Evolutionary conservation across 805 yeast genomes (phyloP).

Genomic region (Clavispora fructus): DNA sequence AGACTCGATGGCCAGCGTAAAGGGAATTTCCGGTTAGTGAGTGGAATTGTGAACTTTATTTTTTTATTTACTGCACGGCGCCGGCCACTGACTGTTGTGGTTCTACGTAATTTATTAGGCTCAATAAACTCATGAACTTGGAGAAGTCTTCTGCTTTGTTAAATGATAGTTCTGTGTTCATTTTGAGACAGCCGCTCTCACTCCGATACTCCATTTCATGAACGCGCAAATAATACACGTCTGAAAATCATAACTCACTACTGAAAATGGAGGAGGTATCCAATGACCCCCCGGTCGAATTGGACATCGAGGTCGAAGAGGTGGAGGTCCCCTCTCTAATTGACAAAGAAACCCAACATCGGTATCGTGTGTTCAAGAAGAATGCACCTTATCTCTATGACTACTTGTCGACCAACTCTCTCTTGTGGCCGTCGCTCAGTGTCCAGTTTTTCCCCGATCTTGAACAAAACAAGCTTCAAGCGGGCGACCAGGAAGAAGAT

Average conservation of each 20-base stretch:
- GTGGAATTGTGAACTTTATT: not conserved
- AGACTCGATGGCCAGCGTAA: slow-evolving; percentile 10
- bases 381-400: slow-evolving; percentile 54
- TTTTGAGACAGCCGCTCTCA: not conserved
- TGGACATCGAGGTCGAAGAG: not conserved
- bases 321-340: slow-evolving; percentile 9
- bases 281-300: not conserved
- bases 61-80: not conserved
- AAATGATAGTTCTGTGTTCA: too few species aligned
- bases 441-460: slow-evolving; percentile 62
- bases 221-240: slow-evolving; percentile 1
- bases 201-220: not conserved
- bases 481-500: not conserved
- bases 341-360: slow-evolving; percentile 26
- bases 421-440: slow-evolving; percentile 62
- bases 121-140: too few species aligned
- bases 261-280: not conserved
- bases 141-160: too few species aligned
- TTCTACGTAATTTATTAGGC: too few species aligned
- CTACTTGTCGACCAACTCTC: slow-evolving; percentile 44
- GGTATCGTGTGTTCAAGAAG: slow-evolving; percentile 58
- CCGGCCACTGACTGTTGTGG: too few species aligned
- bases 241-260: not conserved
- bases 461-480: slow-evolving; percentile 1
- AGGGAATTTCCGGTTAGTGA: slow-evolving; percentile 4